A percentile compares a stretch with the other conserved stretches of the same genome.
Conservation (phyloP, 441 rosid species). For the Adansonia gregorii region DNA sequence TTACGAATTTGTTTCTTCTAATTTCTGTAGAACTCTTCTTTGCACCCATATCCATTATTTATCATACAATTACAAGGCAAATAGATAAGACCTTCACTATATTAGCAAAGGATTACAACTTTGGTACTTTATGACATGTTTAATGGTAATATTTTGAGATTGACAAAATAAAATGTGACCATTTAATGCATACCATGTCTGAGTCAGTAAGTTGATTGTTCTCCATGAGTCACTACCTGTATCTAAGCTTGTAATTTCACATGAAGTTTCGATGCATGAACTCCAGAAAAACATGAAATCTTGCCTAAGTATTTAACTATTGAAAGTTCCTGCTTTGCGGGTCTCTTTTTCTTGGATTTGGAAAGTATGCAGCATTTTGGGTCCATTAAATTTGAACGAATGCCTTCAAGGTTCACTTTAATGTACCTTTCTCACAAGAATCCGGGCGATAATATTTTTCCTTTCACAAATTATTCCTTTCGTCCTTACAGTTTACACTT, state of each 20-base stretch:
- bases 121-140: not conserved
- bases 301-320: conserved; percentile 8
- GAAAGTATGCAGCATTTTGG: not conserved
- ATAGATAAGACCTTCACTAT: not conserved
- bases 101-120: not conserved
- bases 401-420: not conserved
- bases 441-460: not conserved
- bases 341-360: not conserved
- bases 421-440: not conserved
- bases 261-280: not conserved
- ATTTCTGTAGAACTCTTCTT: not conserved
- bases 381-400: conserved; percentile 16
- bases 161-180: conserved; percentile 1
- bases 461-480: conserved; percentile 5
- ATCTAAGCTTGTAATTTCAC: not conserved
- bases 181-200: not conserved
- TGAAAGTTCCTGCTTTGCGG: not conserved
- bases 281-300: not conserved
- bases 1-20: not conserved
- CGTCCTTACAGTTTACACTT: not conserved
- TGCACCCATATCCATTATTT: not conserved
- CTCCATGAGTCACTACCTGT: not conserved
- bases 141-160: conserved; percentile 2
- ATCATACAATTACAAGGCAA: not conserved
- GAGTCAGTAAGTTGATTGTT: conserved; percentile 1